Conservation (phyloP, 2,329 filamentous ascomycete species). For the Fusarium stilboides region DNA sequence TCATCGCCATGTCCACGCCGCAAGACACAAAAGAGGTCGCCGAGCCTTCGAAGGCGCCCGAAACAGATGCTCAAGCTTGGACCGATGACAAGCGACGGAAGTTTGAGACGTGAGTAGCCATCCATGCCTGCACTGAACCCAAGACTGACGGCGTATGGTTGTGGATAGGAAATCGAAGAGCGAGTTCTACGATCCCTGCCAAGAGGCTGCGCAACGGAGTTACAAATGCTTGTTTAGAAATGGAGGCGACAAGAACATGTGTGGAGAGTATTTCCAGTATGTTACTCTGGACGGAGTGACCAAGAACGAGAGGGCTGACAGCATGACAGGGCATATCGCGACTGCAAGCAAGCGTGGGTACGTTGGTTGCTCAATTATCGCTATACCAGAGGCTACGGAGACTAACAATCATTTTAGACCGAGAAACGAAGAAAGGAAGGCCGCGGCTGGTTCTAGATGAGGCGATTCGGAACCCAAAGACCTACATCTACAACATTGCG, state of each 20-base stretch:
- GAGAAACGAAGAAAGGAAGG: slow-evolving; percentile 54
- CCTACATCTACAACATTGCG: background rate
- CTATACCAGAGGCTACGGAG: background rate
- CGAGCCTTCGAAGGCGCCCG: slow-evolving; percentile 34
- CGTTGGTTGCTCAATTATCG: background rate
- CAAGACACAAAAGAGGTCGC: slow-evolving; percentile 37
- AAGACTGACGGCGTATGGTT: slow-evolving; percentile 25
- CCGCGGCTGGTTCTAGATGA: slow-evolving; percentile 44
- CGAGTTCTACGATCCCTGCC: slow-evolving; percentile 95
- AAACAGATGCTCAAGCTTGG: slow-evolving; percentile 62
- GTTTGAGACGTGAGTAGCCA: slow-evolving; percentile 72
- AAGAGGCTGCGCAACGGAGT: slow-evolving; percentile 89
- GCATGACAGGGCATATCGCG: slow-evolving; percentile 83
- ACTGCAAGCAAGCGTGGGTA: slow-evolving; percentile 97
- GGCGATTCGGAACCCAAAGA: background rate
- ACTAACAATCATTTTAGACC: slow-evolving; percentile 45
- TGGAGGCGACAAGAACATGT: slow-evolving; percentile 89
- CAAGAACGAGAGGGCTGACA: slow-evolving; percentile 34
- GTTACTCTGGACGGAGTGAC: slow-evolving; percentile 48
- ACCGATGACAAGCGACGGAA: slow-evolving; percentile 72
- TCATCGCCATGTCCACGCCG: slow-evolving; percentile 39
- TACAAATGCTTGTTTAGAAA: slow-evolving; percentile 92
- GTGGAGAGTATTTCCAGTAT: slow-evolving; percentile 95
- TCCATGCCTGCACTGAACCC: background rate
- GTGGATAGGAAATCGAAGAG: slow-evolving; percentile 82